Evolutionary conservation across 495 filamentous ascomycete genomes (phyloP).

Genomic region (Parathielavia hyrcaniae): DNA sequence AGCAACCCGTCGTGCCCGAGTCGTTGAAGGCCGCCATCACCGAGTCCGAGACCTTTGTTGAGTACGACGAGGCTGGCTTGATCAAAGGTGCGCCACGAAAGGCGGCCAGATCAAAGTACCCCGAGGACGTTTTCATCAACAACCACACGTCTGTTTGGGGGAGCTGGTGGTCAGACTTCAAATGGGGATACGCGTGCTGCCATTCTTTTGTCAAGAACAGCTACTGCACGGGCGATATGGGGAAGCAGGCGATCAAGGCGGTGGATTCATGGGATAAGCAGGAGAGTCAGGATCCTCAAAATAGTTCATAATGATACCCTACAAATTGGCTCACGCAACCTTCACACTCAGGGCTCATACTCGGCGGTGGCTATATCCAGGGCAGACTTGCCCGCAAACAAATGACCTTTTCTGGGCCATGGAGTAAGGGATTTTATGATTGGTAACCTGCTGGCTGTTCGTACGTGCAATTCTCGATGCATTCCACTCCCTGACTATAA

Average conservation of each 20-base stretch:
- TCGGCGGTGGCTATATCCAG: background rate
- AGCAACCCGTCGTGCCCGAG: constrained; percentile 56
- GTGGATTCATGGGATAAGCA: constrained; percentile 26
- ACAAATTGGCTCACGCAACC: background rate
- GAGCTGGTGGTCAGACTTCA: constrained; percentile 92
- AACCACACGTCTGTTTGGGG: constrained; percentile 95
- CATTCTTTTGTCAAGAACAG: constrained; percentile 89
- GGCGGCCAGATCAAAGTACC: constrained; percentile 76
- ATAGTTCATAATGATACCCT: constrained; percentile 29
- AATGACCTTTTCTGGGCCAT: background rate
- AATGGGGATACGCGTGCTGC: constrained; percentile 98
- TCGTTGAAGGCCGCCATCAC: constrained; percentile 62
- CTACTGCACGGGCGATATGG: constrained; percentile 90
- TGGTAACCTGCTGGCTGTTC: constrained; percentile 18
- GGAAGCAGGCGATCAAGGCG: constrained; percentile 51
- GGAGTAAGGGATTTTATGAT: constrained; percentile 11
- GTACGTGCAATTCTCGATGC: constrained; percentile 28
- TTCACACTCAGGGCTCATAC: background rate
- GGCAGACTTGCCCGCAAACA: background rate
- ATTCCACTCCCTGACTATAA: constrained; percentile 30
- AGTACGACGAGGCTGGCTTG: constrained; percentile 84
- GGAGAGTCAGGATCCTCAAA: background rate
- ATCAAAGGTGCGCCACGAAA: constrained; percentile 83
- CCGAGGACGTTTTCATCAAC: constrained; percentile 79
- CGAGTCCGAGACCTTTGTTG: constrained; percentile 83